Conservation (phyloP, 2,329 filamentous ascomycete genomes). For the Ambrosiella beaveri region DNA sequence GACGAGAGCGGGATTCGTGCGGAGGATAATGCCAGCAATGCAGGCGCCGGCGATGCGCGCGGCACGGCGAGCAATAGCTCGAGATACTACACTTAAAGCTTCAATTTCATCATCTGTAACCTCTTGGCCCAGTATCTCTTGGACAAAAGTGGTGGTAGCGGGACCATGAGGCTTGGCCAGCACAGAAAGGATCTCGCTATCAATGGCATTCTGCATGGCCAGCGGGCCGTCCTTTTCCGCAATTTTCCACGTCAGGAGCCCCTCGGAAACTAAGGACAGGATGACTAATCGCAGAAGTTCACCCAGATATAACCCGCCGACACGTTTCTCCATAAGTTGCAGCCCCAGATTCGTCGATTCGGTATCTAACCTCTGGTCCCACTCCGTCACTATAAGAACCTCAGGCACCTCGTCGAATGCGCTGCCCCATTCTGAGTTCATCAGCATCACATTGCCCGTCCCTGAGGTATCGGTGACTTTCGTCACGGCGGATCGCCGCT, state of each 20-base stretch:
- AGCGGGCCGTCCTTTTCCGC: conserved; percentile 20
- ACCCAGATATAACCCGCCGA: conserved; percentile 69
- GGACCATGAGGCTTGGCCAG: not conserved
- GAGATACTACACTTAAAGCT: too few relatives aligned
- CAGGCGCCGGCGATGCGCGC: too few relatives aligned
- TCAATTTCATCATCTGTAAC: too few relatives aligned
- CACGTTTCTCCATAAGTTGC: conserved; percentile 69
- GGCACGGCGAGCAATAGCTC: too few relatives aligned
- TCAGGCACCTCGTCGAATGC: conserved; percentile 51
- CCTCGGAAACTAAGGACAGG: conserved; percentile 23
- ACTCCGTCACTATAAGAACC: conserved; percentile 52
- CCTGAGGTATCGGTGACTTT: conserved; percentile 40
- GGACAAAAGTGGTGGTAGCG: not conserved
- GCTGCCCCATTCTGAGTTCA: conserved; percentile 70
- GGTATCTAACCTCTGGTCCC: conserved; percentile 48
- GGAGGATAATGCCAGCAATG: too few relatives aligned
- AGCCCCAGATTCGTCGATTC: conserved; percentile 56
- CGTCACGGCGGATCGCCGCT: conserved; percentile 48
- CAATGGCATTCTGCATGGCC: conserved; percentile 47
- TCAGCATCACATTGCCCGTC: conserved; percentile 54
- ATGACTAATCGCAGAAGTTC: conserved; percentile 55
- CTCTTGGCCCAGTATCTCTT: too few relatives aligned
- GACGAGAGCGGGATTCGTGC: too few relatives aligned
- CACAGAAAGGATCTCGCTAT: conserved; percentile 37
- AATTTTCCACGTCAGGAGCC: not conserved